phyloP scores from a whole-genome alignment of 2,329 filamentous ascomycete genomes.

The Claviceps sp. region DNA sequence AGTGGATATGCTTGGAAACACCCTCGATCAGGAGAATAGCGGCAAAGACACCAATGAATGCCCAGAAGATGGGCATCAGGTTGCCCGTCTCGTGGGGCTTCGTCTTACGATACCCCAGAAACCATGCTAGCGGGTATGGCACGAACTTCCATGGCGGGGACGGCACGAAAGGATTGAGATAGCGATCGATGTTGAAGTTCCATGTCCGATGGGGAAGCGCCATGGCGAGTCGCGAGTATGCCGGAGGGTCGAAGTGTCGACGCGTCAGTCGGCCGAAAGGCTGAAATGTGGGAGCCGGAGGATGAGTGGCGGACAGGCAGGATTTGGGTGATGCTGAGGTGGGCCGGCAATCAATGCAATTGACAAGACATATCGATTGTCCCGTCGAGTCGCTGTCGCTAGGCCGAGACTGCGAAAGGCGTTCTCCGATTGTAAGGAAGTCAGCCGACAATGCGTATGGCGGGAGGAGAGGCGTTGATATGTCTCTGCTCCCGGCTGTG shows the following conservation, averaged over 20 bases:
- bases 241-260: background rate
- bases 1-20: slow-evolving; percentile 39
- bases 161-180: slow-evolving; percentile 58
- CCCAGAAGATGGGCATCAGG: slow-evolving; percentile 45
- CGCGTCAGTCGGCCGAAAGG: background rate
- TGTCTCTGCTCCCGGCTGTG: background rate
- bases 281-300: background rate
- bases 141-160: slow-evolving; percentile 49
- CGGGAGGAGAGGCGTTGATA: no score
- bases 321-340: no score
- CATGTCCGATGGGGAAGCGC: slow-evolving; percentile 17
- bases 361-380: no score
- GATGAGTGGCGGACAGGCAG: background rate
- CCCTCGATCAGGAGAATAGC: slow-evolving; percentile 47
- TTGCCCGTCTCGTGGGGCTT: slow-evolving; percentile 35
- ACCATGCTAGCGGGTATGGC: slow-evolving; percentile 52
- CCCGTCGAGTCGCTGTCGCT: no score
- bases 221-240: background rate
- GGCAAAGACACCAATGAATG: slow-evolving; percentile 50
- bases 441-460: no score
- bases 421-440: no score
- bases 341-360: no score
- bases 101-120: slow-evolving; percentile 48
- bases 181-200: slow-evolving; percentile 65
- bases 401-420: no score